Conservation (phyloP, 805 yeast genomes). For the Candida ficus region DNA sequence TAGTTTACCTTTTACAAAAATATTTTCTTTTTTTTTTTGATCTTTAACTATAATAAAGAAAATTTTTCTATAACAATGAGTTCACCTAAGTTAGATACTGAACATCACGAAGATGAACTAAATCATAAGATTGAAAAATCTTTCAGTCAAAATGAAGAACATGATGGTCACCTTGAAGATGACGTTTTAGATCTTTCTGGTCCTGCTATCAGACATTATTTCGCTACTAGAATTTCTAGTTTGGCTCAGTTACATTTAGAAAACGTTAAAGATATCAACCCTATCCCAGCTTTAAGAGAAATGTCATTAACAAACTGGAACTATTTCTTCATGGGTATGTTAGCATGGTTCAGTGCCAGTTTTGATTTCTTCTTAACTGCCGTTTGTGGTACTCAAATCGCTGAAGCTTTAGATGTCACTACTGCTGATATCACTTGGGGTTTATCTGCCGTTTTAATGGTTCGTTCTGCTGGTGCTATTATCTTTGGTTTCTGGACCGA, state of each 20-base stretch:
- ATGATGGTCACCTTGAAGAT: slow-evolving; percentile 5
- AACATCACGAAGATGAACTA: background rate
- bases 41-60: too few species aligned
- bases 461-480: slow-evolving; percentile 67
- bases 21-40: too few species aligned
- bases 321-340: slow-evolving; percentile 51
- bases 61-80: slow-evolving; percentile 2
- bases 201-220: slow-evolving; percentile 16
- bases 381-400: slow-evolving; percentile 49
- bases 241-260: slow-evolving; percentile 22
- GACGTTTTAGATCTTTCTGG: slow-evolving; percentile 3
- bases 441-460: slow-evolving; percentile 64
- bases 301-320: slow-evolving; percentile 44
- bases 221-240: slow-evolving; percentile 23
- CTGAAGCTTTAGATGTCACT: slow-evolving; percentile 39
- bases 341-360: slow-evolving; percentile 71
- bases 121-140: background rate
- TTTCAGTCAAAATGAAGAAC: background rate
- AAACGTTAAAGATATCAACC: slow-evolving; percentile 30
- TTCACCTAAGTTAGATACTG: background rate
- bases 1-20: background rate
- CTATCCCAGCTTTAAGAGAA: slow-evolving; percentile 36
- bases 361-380: slow-evolving; percentile 66
- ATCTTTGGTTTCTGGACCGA: slow-evolving; percentile 63
- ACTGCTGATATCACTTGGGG: slow-evolving; percentile 66